phyloP scores from a whole-genome alignment of 345 rosid species.

The Ceriops zippeliana region DNA sequence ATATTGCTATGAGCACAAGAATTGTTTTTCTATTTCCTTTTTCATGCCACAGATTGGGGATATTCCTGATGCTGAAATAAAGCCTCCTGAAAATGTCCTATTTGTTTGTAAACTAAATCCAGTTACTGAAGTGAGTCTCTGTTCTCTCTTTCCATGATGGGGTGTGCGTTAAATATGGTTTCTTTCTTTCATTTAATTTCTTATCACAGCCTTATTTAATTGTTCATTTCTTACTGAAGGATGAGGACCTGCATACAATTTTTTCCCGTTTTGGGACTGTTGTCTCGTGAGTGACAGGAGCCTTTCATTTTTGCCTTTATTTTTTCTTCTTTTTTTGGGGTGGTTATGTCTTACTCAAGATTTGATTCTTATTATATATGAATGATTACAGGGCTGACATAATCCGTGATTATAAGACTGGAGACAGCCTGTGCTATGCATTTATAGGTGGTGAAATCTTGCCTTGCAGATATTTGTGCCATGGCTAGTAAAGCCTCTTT shows the following conservation, averaged over 20 bases:
- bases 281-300: conserved; percentile 51
- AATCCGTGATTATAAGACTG: conserved; percentile 90
- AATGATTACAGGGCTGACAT: conserved; percentile 69
- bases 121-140: conserved; percentile 79
- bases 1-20: conserved; percentile 3
- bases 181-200: background rate
- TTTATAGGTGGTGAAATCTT: conserved; percentile 64
- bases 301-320: background rate
- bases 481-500: background rate
- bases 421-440: conserved; percentile 96
- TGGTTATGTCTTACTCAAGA: background rate
- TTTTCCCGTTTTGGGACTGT: conserved; percentile 96
- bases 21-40: background rate
- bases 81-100: conserved; percentile 91
- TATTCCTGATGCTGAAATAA: conserved; percentile 78
- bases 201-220: background rate
- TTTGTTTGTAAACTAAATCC: conserved; percentile 98
- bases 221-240: conserved; percentile 47
- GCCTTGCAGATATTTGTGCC: background rate
- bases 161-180: background rate
- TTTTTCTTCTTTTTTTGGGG: conserved; percentile 1
- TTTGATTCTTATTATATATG: conserved; percentile 14
- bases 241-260: conserved; percentile 89
- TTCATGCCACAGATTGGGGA: conserved; percentile 51
- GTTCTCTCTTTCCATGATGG: conserved; percentile 9